Conservation (phyloP, 2,329 filamentous ascomycete genomes). For the Neonectria sp. region DNA sequence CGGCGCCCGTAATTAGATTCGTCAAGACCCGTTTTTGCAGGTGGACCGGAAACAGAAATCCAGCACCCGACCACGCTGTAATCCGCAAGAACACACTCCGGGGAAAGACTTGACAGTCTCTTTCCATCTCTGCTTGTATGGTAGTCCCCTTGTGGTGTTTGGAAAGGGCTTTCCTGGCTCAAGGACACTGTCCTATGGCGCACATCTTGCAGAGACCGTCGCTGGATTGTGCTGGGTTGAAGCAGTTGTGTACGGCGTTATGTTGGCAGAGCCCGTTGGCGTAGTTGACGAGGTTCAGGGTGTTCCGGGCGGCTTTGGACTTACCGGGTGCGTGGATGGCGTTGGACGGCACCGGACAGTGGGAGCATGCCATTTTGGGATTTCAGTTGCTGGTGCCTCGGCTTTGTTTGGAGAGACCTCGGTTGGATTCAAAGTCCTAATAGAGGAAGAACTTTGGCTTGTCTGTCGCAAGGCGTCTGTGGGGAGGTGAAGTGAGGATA, state of each 20-base stretch:
- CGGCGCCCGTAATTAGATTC: slow-evolving; percentile 7
- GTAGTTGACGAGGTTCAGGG: slow-evolving; percentile 35
- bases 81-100: neutral
- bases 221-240: slow-evolving; percentile 36
- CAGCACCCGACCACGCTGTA: neutral
- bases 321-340: slow-evolving; percentile 9
- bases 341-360: slow-evolving; percentile 5
- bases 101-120: neutral
- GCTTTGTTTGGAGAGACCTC: neutral
- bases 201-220: slow-evolving; percentile 46
- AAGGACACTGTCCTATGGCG: slow-evolving; percentile 42
- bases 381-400: neutral
- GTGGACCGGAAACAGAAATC: slow-evolving; percentile 18
- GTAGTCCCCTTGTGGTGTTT: neutral
- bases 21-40: slow-evolving; percentile 8
- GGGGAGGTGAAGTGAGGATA: neutral
- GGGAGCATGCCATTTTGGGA: slow-evolving; percentile 23
- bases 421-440: neutral
- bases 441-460: neutral
- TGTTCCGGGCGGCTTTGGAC: slow-evolving; percentile 13
- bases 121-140: neutral
- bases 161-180: neutral
- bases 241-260: slow-evolving; percentile 43
- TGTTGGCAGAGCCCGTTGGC: slow-evolving; percentile 45
- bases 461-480: neutral